Percentiles rank a stretch among this genome's conserved stretches.
Evolutionary conservation across 495 filamentous ascomycete genomes (phyloP).

Genomic region (Emericellopsis terricola): DNA sequence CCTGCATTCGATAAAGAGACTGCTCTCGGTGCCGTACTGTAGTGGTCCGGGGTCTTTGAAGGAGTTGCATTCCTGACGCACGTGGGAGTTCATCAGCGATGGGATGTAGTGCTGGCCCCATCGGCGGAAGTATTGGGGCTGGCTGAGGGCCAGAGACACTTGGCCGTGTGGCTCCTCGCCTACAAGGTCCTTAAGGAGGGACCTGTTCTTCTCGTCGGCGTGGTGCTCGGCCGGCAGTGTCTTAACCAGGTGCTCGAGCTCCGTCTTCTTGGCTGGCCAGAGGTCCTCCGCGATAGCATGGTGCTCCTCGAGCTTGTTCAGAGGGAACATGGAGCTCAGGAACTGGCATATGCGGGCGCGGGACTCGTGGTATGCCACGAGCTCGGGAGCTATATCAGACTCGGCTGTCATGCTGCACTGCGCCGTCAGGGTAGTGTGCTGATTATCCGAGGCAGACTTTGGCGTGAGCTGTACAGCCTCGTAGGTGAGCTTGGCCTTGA

Average conservation of each 20-base stretch:
- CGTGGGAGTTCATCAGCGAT: slow-evolving; percentile 20
- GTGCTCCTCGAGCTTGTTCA: slow-evolving; percentile 11
- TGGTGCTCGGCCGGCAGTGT: slow-evolving; percentile 12
- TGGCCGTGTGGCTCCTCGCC: slow-evolving; percentile 15
- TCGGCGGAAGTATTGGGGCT: slow-evolving; percentile 9
- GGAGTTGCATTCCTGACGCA: slow-evolving; percentile 24
- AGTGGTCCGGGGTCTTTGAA: slow-evolving; percentile 29
- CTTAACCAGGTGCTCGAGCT: slow-evolving; percentile 8
- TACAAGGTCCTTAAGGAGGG: slow-evolving; percentile 18
- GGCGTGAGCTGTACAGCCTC: not conserved
- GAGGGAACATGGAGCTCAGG: slow-evolving; percentile 14
- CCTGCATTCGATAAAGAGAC: slow-evolving; percentile 18
- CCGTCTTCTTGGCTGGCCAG: not conserved
- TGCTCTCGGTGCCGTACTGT: slow-evolving; percentile 17
- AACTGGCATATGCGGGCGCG: slow-evolving; percentile 21
- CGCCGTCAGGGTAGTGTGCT: not conserved
- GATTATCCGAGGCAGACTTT: not conserved
- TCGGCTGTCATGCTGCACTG: slow-evolving; percentile 2
- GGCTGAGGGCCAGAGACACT: slow-evolving; percentile 15
- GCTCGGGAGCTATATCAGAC: slow-evolving; percentile 5
- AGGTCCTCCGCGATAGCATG: slow-evolving; percentile 3
- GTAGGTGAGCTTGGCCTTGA: slow-evolving; percentile 16
- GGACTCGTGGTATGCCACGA: slow-evolving; percentile 23
- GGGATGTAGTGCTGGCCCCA: slow-evolving; percentile 30
- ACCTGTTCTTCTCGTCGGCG: slow-evolving; percentile 10